Base-by-base conservation (phyloP, 2,329 filamentous ascomycete genomes). In the Hirsutella minnesotensis region DNA sequence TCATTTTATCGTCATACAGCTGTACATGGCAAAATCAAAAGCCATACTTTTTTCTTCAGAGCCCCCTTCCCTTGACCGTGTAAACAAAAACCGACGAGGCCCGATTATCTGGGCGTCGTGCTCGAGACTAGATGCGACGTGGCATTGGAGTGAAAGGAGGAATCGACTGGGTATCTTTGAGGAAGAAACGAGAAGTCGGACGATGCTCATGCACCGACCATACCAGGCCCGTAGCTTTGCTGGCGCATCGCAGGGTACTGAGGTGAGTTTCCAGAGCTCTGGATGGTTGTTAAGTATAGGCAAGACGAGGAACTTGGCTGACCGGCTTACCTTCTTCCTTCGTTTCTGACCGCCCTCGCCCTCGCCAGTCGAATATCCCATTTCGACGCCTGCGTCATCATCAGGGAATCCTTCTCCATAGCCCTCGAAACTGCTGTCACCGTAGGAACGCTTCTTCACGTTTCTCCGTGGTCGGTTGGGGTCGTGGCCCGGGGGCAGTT, bases 401-500 rank as follows among this genome's bases (percentile, higher is more conserved):
- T 87, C 83, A 9, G 72, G 72, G 51, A 72, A 86, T 29, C 80
- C 79, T 51, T 87, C 82, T 37, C 77, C 75, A 53, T 88, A 88
- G 35, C 84, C 83, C 53, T 83, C 79, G 55, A 76, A 89, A 53
- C 80, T 85, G 52, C 71, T 75, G 49, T 89, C 84, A 33, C 81
- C 79, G 56, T 88, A 89, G 48, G 79, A 76, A 39, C 85, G 74
- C 69, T 88, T 88, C 66, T 83, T 86, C 47, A 76, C 72, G 43
- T 70, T 67, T 39, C 84, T 73, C 51, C 81, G 79, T 29, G 81
- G 77, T 43, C 83, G 70, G 33, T 66, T 60, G 10, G 64, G 61
- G 43, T 75, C 70, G 27, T 69, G 60, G n/a, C 57, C 61, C 22
- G 61, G 53, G 19, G 59, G 46, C 34, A 63, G 62, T 29, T 55